Evolutionary conservation across 2,329 filamentous ascomycete species (phyloP).

Genomic region (Sporothrix globosa): DNA sequence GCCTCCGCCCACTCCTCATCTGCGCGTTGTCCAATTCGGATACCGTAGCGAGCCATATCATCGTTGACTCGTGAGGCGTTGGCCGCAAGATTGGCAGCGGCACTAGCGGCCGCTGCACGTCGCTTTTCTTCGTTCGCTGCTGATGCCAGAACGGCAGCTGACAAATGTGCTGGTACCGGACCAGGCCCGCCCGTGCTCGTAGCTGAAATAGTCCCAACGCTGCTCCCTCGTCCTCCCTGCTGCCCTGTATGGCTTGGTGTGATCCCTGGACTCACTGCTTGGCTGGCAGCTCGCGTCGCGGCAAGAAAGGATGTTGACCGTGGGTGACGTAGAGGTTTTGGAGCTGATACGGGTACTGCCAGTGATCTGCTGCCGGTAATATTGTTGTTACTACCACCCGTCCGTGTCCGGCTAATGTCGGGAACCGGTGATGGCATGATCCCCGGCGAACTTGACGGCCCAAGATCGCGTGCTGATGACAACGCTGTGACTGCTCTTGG

Average conservation of each 20-base stretch:
- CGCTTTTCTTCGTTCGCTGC: slow-evolving; percentile 25
- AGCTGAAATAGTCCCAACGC: not conserved
- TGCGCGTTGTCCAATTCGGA: not conserved
- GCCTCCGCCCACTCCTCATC: not conserved
- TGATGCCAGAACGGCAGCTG: slow-evolving; percentile 30
- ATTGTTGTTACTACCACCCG: not conserved
- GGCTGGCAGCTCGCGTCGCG: slow-evolving; percentile 63
- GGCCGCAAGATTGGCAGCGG: slow-evolving; percentile 19
- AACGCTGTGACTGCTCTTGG: too few species aligned
- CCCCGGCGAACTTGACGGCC: not conserved
- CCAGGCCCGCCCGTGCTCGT: slow-evolving; percentile 4
- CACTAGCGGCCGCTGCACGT: not conserved
- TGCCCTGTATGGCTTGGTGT: slow-evolving; percentile 48
- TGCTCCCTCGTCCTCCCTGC: slow-evolving; percentile 34
- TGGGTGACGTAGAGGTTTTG: slow-evolving; percentile 35
- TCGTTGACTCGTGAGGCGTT: not conserved
- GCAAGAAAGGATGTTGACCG: slow-evolving; percentile 61
- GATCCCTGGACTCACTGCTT: slow-evolving; percentile 43
- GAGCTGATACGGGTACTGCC: not conserved
- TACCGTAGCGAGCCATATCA: slow-evolving; percentile 15
- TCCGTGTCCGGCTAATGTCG: not conserved
- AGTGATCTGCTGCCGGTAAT: not conserved
- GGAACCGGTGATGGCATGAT: not conserved
- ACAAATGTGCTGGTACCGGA: slow-evolving; percentile 17
- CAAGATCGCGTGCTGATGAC: not conserved